Evolutionary conservation across 2,329 filamentous ascomycete genomes (phyloP), one percentile per base, ranked within the genome.

Genomic region (Claviceps sp.): DNA sequence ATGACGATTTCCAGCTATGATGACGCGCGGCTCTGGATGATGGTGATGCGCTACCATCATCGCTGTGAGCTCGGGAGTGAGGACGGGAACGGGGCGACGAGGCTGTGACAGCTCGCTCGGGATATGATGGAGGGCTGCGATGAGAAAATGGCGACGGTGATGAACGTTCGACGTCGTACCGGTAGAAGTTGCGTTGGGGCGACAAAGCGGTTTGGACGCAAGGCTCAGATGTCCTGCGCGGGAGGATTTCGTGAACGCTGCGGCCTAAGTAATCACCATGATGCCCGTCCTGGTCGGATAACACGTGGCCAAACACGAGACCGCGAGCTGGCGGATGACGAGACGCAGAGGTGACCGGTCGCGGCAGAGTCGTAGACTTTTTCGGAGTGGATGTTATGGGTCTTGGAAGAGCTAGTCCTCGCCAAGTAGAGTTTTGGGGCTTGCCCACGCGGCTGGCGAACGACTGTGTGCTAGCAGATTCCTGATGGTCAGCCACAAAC

Each of bases 241-340:
- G 71, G 49, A 75, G 70, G 48, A 70, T 61, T 48, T 58, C 61
- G 54, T 76, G 71, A 56, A 85, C 85, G 50, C 82, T 83, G 67
- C 80, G 81, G 5, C 79, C 81, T 50, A 73, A 70, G 48, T 75
- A 69, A 20, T 72, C 66, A 26, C 72, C 62, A 57, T 78, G 72
- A 59, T 72, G 73, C 58, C 79, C 73, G 59, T 72, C 73, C 58
- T 79, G 74, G 40, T 79, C 72, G n/a, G 79, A 75, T 30, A 81
- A 69, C 58, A 90, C 77, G 65, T 90, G 87, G 40, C 86, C 86
- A 68, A 91, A 91, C 20, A 90, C 69, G 38, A 86, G 77, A 55
- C 75, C 75, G 51, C 74, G 72, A 47, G 70, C 58, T 55, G 65
- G 65, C 37, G 60, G 63, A 49, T 57, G 59, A 63, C 58, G 56